Evolutionary conservation across 1,284 basidiomycete genomes (phyloP), one percentile per base, ranked within the genome.

Genomic region (Leccinum solheimii): DNA sequence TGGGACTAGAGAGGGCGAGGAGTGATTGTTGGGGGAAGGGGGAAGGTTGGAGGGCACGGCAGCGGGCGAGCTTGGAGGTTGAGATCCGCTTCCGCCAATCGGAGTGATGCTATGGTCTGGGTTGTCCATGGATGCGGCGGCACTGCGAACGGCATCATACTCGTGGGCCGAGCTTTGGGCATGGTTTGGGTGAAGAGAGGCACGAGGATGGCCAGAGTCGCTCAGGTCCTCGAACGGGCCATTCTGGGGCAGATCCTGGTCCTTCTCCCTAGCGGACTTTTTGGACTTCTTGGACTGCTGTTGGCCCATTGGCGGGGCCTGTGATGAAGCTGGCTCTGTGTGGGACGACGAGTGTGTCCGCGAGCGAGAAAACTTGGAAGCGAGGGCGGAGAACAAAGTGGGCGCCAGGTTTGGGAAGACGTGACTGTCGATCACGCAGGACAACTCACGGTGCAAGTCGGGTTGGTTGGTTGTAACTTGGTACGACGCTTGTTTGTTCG

Each of bases 241-340:
- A 64, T 80, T 79, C 14, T 66, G 67, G 10, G 68, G 63, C 40
- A 68, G 65, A 59, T 77, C 77, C 55, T 67, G 68, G 67, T 88
- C 86, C 77, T 85, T 86, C 75, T 88, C 88, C 75, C 86, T 88
- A 61, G 77, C 76, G 58, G 77, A 77, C 78, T 87, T 91, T 82
- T 85, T 88, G 67, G 83, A 78, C 81, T 87, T 90, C 82, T 89
- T 91, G 67, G 90, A 91, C 69, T 86, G 84, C 76, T 89, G 86
- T 74, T 91, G 90, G 77, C 90, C 89, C 87, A 91, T 91, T 72
- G 72, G 75, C 60, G 77, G 71, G 79, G 66, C 66, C 72, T 77
- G 75, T 55, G 78, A 60, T 30, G 75, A 73, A 61, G 76, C 75
- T 69, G 80, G 75, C 66, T 73, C 71, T 64, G 75, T 66, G 67